Evolutionary conservation across 2,329 filamentous ascomycete genomes (phyloP), one percentile per base, ranked within the genome.

Genomic region (Hypoxylon sp.): DNA sequence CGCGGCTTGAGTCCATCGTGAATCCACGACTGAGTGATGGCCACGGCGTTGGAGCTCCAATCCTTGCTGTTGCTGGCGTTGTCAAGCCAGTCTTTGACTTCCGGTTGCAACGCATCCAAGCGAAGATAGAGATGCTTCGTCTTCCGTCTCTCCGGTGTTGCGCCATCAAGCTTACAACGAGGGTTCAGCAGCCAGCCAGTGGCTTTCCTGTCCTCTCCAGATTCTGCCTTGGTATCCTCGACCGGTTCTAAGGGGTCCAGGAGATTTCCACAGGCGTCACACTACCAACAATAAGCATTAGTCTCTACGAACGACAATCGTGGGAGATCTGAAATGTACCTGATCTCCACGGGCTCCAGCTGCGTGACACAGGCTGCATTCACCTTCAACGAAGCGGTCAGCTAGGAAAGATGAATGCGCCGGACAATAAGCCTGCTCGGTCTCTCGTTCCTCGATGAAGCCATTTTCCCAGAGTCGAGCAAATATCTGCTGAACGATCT

Each of bases 401-500:
- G 93, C 92, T 62, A 97, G 81, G 82, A 94, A 96, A 38, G 88
- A 87, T 50, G 85, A 79, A 77, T 95, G 91, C 61, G 86, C 84
- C 69, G 93, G 91, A 79, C 96, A 98, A 82, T 93, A 98, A 22
- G 95, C 93, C 79, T 99, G 96, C 24, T 88, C 91, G 8, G 93
- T 96, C 62, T 90, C 91, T 70, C 92, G 87, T 84, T 98, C 93
- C 78, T 94, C 91, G 62, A 98, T 84, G 75, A 89, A 97, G 26
- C 92, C 93, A 73, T 97, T 97, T 69, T 96, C 86, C 81, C 93
- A 85, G n/a, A 99, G 87, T 77, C 93, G 90, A 59, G 84, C 82
- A 80, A 98, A 98, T 70, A 98, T 94, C 68, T 92, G 88, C 80
- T 98, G 96, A 8, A 94, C 92, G 73, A 99, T 98, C 71, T 93